These are phyloP conservation scores for Niveomyces coronatus DNA, from an alignment of 2,329 filamentous ascomycete species.

Conservation along the genomic window DNA sequence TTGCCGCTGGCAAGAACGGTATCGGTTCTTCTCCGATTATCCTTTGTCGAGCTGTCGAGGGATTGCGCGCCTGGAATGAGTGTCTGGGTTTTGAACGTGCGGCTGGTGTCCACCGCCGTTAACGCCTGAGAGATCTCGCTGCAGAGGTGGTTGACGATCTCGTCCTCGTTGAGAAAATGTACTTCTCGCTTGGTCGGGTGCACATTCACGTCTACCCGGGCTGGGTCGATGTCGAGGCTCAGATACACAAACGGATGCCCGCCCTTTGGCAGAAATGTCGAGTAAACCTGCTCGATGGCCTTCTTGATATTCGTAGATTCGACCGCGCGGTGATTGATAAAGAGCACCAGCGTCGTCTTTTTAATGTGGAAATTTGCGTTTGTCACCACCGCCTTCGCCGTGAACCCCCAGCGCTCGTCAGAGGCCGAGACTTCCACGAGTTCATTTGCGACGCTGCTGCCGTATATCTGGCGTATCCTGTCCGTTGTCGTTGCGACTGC, in stretches of 20 bases:
- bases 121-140: constrained; percentile 67
- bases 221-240: constrained; percentile 83
- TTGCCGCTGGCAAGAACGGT: constrained; percentile 27
- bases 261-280: constrained; percentile 79
- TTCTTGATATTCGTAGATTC: constrained; percentile 85
- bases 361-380: constrained; percentile 95
- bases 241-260: constrained; percentile 92
- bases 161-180: constrained; percentile 94
- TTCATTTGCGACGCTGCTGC: constrained; percentile 75
- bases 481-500: constrained; percentile 63
- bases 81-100: constrained; percentile 89
- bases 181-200: constrained; percentile 96
- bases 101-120: constrained; percentile 81
- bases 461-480: constrained; percentile 84
- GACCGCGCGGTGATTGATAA: constrained; percentile 93
- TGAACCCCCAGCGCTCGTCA: constrained; percentile 76
- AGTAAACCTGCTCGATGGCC: constrained; percentile 82
- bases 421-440: constrained; percentile 64
- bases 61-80: constrained; percentile 58
- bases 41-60: constrained; percentile 19
- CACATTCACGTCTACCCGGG: constrained; percentile 90
- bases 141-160: constrained; percentile 83
- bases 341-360: constrained; percentile 75
- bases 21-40: constrained; percentile 18
- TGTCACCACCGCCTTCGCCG: constrained; percentile 67